Conservation (phyloP, 208 protist genomes). For the Leishmania mexicana region DNA sequence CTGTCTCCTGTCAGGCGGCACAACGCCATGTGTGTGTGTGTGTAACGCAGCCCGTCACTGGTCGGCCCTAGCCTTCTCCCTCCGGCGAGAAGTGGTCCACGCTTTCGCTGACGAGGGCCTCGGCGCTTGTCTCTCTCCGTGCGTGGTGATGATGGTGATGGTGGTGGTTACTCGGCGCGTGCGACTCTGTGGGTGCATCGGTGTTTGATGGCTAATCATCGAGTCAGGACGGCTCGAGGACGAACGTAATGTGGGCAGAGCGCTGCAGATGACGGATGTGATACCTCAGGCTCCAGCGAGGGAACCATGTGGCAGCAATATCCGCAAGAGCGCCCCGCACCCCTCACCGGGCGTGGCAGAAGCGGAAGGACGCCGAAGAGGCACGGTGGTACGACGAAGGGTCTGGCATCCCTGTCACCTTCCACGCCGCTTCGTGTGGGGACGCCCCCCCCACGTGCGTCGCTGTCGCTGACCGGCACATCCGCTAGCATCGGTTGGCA, state of each 20-base stretch:
- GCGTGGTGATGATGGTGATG: background rate
- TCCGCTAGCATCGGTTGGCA: too few species aligned
- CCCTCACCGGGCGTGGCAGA: too few species aligned
- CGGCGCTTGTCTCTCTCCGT: background rate
- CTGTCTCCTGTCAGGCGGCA: background rate
- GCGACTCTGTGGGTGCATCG: background rate
- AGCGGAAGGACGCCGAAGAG: too few species aligned
- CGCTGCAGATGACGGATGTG: too few species aligned
- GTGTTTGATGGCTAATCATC: background rate
- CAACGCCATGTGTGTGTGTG: background rate
- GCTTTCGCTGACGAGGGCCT: background rate
- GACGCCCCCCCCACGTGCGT: too few species aligned
- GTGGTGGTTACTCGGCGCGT: background rate
- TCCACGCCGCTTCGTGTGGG: too few species aligned
- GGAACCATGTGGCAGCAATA: too few species aligned
- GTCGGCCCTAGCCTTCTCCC: background rate
- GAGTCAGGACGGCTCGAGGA: background rate
- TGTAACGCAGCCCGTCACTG: background rate
- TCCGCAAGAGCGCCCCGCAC: too few species aligned
- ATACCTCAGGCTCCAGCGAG: too few species aligned
- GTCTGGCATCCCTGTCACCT: too few species aligned
- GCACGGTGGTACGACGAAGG: too few species aligned
- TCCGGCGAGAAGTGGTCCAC: background rate
- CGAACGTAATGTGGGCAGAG: background rate
- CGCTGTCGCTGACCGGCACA: too few species aligned